Percentiles rank a stretch among this genome's conserved stretches.
phyloP scores from a whole-genome alignment of 2,329 filamentous ascomycete genomes.

The Colletotrichum chrysophilum region DNA sequence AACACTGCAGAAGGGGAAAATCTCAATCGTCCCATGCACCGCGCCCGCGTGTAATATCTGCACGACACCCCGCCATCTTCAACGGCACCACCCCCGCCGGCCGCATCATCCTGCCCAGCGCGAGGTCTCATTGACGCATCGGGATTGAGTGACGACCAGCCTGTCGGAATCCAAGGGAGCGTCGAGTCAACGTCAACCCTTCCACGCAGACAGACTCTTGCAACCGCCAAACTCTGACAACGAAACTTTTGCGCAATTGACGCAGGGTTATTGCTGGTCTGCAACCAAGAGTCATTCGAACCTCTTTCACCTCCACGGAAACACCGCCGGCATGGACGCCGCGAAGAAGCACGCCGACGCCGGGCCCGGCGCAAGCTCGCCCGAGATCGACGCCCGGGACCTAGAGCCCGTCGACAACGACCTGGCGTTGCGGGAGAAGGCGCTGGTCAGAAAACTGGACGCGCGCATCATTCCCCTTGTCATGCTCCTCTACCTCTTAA shows the following conservation, averaged over 20 bases:
- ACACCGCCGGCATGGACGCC: background rate
- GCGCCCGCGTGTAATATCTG: background rate
- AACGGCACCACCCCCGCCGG: background rate
- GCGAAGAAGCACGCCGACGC: background rate
- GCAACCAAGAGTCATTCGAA: background rate
- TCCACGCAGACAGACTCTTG: background rate
- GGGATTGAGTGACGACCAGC: background rate
- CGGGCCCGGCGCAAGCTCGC: background rate
- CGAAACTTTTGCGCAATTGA: background rate
- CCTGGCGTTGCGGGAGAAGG: slow-evolving; percentile 46
- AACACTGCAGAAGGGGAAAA: background rate
- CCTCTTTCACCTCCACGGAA: background rate
- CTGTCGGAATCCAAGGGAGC: background rate
- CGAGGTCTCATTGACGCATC: background rate
- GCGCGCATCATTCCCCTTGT: slow-evolving; percentile 67
- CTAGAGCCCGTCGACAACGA: slow-evolving; percentile 2
- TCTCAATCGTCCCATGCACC: background rate
- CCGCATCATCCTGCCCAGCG: background rate
- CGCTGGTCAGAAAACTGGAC: slow-evolving; percentile 70
- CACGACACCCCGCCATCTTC: background rate
- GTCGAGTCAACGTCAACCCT: background rate
- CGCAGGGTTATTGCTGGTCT: background rate
- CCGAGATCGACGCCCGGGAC: background rate
- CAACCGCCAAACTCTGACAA: background rate
- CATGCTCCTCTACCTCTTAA: slow-evolving; percentile 75